Conservation (phyloP, 2,329 filamentous ascomycete genomes). For the Ceratocystis alfenasii region DNA sequence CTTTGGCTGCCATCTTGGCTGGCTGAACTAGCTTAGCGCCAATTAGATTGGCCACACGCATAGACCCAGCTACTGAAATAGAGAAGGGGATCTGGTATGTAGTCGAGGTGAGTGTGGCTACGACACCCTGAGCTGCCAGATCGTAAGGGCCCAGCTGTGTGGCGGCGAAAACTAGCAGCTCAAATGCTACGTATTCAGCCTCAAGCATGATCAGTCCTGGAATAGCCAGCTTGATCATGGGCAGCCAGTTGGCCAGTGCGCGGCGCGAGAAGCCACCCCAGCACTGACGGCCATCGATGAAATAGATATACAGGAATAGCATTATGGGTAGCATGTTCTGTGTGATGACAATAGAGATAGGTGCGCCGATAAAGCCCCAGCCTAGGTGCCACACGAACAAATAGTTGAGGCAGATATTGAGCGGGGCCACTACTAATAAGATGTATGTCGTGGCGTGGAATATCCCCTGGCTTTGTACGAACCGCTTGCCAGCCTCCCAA, state of each 20-base stretch:
- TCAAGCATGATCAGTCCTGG: conserved; percentile 90
- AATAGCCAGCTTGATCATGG: conserved; percentile 73
- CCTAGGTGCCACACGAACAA: conserved; percentile 60
- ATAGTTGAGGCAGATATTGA: conserved; percentile 70
- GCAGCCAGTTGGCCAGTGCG: conserved; percentile 59
- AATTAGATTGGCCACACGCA: conserved; percentile 82
- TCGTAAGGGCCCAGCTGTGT: conserved; percentile 67
- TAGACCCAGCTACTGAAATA: conserved; percentile 75
- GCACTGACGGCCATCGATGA: conserved; percentile 62
- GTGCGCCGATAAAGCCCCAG: conserved; percentile 67
- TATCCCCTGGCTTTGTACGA: conserved; percentile 69
- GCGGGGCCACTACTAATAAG: conserved; percentile 59
- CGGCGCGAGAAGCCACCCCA: conserved; percentile 69
- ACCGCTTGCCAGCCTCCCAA: conserved; percentile 70
- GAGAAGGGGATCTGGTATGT: conserved; percentile 91
- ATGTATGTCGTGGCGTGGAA: conserved; percentile 70
- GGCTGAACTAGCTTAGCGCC: conserved; percentile 72
- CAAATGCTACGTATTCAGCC: conserved; percentile 87
- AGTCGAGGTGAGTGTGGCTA: conserved; percentile 64
- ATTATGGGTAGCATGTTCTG: conserved; percentile 65
- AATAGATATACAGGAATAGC: conserved; percentile 67
- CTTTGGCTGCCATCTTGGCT: conserved; percentile 67
- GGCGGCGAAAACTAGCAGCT: conserved; percentile 73
- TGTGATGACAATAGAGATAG: conserved; percentile 66
- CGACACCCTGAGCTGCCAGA: conserved; percentile 77